phyloP scores from a whole-genome alignment of 345 rosid genomes.

The Rhodamnia rubescens region DNA sequence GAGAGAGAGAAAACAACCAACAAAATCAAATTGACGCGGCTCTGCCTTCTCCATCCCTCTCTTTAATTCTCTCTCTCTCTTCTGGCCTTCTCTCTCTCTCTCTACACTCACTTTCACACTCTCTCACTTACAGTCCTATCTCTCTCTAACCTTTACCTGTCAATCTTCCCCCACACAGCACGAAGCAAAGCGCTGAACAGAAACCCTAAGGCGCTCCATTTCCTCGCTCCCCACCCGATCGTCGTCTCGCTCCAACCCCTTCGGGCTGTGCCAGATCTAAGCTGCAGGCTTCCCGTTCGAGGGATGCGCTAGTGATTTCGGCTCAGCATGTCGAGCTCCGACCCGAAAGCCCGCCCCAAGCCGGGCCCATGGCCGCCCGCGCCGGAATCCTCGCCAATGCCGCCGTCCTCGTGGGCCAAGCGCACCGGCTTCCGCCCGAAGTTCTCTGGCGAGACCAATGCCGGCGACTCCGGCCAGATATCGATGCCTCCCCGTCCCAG shows the following conservation, averaged over 20 bases:
- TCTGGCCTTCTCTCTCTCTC: not conserved
- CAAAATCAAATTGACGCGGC: not conserved
- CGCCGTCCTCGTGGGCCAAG: constrained; percentile 95
- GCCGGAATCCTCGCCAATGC: constrained; percentile 68
- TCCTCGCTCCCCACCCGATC: not conserved
- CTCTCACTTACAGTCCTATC: not conserved
- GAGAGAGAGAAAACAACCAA: not conserved
- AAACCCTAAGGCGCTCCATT: not conserved
- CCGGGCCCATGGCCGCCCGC: constrained; percentile 67
- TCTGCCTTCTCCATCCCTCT: not conserved
- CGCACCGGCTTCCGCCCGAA: constrained; percentile 87
- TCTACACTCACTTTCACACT: not conserved
- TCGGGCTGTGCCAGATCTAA: constrained; percentile 14
- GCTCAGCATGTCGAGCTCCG: constrained; percentile 49
- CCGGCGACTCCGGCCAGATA: constrained; percentile 63
- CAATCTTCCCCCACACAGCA: not conserved
- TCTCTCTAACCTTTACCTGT: not conserved
- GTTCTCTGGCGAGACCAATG: constrained; percentile 91
- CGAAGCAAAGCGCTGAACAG: not conserved
- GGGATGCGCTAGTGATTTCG: constrained; percentile 1
- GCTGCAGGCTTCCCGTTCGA: not conserved
- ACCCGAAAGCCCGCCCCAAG: constrained; percentile 57
- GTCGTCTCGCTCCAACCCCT: constrained; percentile 5
- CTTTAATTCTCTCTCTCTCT: not conserved
- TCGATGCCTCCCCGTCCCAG: constrained; percentile 34